Evolutionary conservation across 306 rosid genomes (phyloP), one percentile per base, ranked within the genome.

Genomic region (Mucuna pruriens): DNA sequence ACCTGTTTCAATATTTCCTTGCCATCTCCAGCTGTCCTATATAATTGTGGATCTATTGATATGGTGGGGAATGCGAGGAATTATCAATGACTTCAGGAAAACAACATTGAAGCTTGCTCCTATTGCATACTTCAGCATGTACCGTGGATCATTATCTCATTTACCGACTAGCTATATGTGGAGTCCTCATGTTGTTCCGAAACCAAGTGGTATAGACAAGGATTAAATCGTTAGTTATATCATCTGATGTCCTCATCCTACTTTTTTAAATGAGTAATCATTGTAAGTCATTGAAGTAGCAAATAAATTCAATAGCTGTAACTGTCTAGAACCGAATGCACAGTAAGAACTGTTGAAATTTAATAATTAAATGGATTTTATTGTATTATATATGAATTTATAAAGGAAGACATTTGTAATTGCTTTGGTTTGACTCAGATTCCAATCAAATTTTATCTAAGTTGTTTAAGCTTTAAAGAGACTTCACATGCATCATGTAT

Each of bases 61-160:
- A 84, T 95, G 99, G 99, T 95, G 98, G 99, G 92, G 97, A 71
- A 90, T 93, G 57, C 90, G 98, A 87, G 91, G 91, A 68, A 85
- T 89, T 61, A 92, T 95, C 63, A 95, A 95, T 76, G 92, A 89
- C 88, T 95, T 95, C 89, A 90, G 99, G 81, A 93, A 87, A 85
- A 88, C 85, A 67, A 91, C 84, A 85, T 87, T 95, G 87, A 95
- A 95, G 82, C 97, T 93, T 84, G 52, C 91, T 85, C 98, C 98
- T 82, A 93, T 95, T 87, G 98, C 99, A 51, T 95, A 95, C 90
- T 91, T 95, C 82, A 95, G 96, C 83, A 91, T 89, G 57, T 95
- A 95, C 80, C 95, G 92, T 23, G 98, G 97, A 86, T 95, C 99
- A 39, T 85, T 93, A 85, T 86, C 99, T 88, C 98, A 95, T 89